Evolutionary conservation across 352 stramenopile species (phyloP).

Genomic region (Globisporangium nagaii): DNA sequence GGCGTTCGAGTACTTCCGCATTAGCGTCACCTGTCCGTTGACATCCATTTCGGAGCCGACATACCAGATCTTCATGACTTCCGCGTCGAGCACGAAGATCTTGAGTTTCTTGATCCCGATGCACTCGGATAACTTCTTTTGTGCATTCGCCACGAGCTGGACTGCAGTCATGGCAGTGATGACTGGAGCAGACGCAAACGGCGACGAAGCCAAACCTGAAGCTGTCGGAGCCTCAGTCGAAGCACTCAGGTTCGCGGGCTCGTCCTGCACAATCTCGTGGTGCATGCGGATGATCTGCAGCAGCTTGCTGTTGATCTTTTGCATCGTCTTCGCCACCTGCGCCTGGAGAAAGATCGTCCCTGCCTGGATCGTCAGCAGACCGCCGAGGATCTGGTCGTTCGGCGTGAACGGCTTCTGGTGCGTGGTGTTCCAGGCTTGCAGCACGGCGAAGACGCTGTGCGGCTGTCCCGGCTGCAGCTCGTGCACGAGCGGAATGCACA

Average conservation of each 20-base stretch:
- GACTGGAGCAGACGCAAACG: no score
- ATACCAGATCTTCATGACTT: slow-evolving; percentile 48
- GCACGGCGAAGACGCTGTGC: slow-evolving; percentile 47
- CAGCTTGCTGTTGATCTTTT: slow-evolving; percentile 55
- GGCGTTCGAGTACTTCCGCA: slow-evolving; percentile 58
- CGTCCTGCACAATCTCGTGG: slow-evolving; percentile 26
- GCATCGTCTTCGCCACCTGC: slow-evolving; percentile 32
- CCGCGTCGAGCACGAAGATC: slow-evolving; percentile 54
- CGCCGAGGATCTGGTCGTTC: slow-evolving; percentile 72
- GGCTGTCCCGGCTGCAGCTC: slow-evolving; percentile 32
- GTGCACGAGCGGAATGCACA: slow-evolving; percentile 63
- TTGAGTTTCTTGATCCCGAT: slow-evolving; percentile 60
- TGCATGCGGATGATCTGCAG: slow-evolving; percentile 47
- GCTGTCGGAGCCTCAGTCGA: neutral
- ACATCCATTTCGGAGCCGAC: slow-evolving; percentile 23
- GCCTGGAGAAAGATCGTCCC: slow-evolving; percentile 54
- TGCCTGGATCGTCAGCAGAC: slow-evolving; percentile 51
- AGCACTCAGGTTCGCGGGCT: neutral
- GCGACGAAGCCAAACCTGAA: neutral
- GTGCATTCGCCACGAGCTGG: slow-evolving; percentile 42
- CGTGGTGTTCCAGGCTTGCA: slow-evolving; percentile 69
- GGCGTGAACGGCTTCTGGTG: slow-evolving; percentile 63
- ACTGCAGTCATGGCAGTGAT: slow-evolving; percentile 34
- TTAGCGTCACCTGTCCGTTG: slow-evolving; percentile 14
- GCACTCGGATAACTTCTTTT: slow-evolving; percentile 53